phyloP scores from a whole-genome alignment of 768 basidiomycete genomes.

The Leccinum longicurvipes region DNA sequence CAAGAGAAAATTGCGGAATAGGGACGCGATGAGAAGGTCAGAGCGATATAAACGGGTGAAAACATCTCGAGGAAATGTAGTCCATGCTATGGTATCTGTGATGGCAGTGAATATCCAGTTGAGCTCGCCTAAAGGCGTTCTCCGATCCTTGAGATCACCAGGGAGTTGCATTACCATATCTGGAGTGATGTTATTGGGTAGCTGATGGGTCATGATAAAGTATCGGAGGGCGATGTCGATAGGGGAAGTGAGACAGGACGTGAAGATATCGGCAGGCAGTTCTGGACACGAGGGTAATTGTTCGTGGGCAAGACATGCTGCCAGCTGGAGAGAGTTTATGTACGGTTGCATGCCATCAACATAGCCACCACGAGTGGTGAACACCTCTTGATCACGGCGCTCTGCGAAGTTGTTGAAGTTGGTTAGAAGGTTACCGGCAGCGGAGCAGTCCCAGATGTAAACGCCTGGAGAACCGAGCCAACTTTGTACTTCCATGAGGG shows the following conservation, averaged over 20 bases:
- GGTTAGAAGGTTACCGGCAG: slow-evolving; percentile 88
- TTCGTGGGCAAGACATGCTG: slow-evolving; percentile 90
- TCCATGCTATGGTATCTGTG: slow-evolving; percentile 99
- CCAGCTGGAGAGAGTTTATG: slow-evolving; percentile 88
- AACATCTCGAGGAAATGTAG: slow-evolving; percentile 88
- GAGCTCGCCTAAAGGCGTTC: slow-evolving; percentile 96
- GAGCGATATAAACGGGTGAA: slow-evolving; percentile 94
- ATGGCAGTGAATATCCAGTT: slow-evolving; percentile 99
- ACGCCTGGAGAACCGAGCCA: slow-evolving; percentile 96
- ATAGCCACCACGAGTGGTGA: slow-evolving; percentile 55
- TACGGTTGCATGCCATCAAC: slow-evolving; percentile 63
- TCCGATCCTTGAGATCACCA: slow-evolving; percentile 93
- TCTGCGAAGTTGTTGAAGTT: slow-evolving; percentile 86
- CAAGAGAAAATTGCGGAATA: slow-evolving; percentile 96
- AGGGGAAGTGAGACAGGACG: slow-evolving; percentile 94
- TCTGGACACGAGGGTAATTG: slow-evolving; percentile 93
- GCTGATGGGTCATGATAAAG: slow-evolving; percentile 86
- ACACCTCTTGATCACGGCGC: slow-evolving; percentile 66
- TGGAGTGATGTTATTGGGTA: slow-evolving; percentile 73
- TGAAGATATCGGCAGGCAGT: slow-evolving; percentile 96
- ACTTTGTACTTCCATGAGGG: slow-evolving; percentile 86
- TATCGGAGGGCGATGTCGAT: slow-evolving; percentile 96
- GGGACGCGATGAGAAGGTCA: slow-evolving; percentile 90
- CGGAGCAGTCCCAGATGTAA: slow-evolving; percentile 98
- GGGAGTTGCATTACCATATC: slow-evolving; percentile 96